Evolutionary conservation across 352 stramenopile species (phyloP).

Genomic region (Plasmopara viticola): DNA sequence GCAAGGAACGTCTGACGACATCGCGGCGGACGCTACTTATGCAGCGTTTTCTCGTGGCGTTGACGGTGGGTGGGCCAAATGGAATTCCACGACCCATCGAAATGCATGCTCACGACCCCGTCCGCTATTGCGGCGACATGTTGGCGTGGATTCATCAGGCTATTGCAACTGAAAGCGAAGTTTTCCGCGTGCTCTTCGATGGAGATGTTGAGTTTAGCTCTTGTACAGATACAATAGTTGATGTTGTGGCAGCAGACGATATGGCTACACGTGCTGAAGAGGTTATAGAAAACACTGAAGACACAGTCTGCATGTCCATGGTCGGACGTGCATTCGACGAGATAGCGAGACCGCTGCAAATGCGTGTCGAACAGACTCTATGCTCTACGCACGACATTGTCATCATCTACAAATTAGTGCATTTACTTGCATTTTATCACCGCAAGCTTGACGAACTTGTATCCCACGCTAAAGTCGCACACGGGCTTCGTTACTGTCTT

Average conservation of each 20-base stretch:
- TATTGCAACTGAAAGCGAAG: slow-evolving; percentile 75
- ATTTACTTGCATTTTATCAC: slow-evolving; percentile 63
- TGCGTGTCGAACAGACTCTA: slow-evolving; percentile 62
- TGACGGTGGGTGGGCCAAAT: slow-evolving; percentile 68
- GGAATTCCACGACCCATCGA: slow-evolving; percentile 80
- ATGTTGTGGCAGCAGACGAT: slow-evolving; percentile 1
- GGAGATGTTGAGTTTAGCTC: slow-evolving; percentile 39
- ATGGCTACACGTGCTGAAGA: background rate
- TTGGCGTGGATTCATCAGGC: slow-evolving; percentile 84
- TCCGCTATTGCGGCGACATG: slow-evolving; percentile 87
- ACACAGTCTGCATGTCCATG: slow-evolving; percentile 35
- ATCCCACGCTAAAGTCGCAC: slow-evolving; percentile 24
- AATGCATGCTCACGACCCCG: slow-evolving; percentile 79
- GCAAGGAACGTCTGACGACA: slow-evolving; percentile 66
- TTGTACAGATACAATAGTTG: background rate
- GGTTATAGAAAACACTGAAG: background rate
- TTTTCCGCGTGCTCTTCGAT: slow-evolving; percentile 73
- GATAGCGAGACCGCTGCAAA: slow-evolving; percentile 50
- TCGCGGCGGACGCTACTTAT: slow-evolving; percentile 53
- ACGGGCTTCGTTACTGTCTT: slow-evolving; percentile 34
- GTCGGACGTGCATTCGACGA: slow-evolving; percentile 54
- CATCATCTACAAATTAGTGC: slow-evolving; percentile 58
- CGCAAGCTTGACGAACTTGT: slow-evolving; percentile 50
- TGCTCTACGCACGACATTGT: slow-evolving; percentile 44
- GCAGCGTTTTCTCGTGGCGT: slow-evolving; percentile 64